These are phyloP conservation scores for Penicillium maclennaniae DNA, from an alignment of 495 filamentous ascomycete species.

Conservation along the genomic window DNA sequence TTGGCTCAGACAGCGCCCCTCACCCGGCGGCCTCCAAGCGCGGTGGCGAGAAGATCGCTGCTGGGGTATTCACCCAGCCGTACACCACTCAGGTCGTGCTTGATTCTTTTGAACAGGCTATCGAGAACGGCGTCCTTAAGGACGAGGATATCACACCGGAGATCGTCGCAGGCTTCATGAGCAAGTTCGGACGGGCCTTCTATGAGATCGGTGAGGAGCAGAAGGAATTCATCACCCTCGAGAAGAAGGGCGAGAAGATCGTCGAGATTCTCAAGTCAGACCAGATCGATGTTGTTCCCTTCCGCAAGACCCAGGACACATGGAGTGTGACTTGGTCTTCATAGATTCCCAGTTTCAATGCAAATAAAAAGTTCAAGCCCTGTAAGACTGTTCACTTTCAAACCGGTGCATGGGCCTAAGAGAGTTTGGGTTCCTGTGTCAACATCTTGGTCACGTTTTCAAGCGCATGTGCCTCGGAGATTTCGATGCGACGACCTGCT, in stretches of 20 bases:
- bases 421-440: slow-evolving; percentile 27
- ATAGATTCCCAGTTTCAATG: slow-evolving; percentile 6
- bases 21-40: slow-evolving; percentile 73
- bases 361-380: slow-evolving; percentile 10
- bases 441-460: slow-evolving; percentile 44
- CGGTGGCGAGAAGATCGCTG: slow-evolving; percentile 61
- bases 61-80: slow-evolving; percentile 90
- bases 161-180: slow-evolving; percentile 69
- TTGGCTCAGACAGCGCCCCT: slow-evolving; percentile 67
- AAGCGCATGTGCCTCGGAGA: slow-evolving; percentile 43
- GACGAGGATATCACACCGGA: slow-evolving; percentile 67
- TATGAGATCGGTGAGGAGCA: slow-evolving; percentile 54
- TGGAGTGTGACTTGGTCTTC: slow-evolving; percentile 55
- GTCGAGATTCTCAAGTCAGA: slow-evolving; percentile 45
- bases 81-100: slow-evolving; percentile 73
- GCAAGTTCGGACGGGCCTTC: slow-evolving; percentile 68
- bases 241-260: slow-evolving; percentile 58
- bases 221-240: slow-evolving; percentile 57
- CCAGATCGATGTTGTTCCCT: slow-evolving; percentile 65
- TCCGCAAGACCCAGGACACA: slow-evolving; percentile 60
- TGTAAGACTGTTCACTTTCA: slow-evolving; percentile 2
- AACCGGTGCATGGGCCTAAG: slow-evolving; percentile 3
- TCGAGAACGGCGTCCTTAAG: slow-evolving; percentile 60
- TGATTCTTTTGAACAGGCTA: slow-evolving; percentile 66
- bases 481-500: slow-evolving; percentile 40